A percentile compares a stretch with the other conserved stretches of the same genome.
Evolutionary conservation across 208 protist genomes (phyloP).

Genomic region (Trypanosoma lewisi): DNA sequence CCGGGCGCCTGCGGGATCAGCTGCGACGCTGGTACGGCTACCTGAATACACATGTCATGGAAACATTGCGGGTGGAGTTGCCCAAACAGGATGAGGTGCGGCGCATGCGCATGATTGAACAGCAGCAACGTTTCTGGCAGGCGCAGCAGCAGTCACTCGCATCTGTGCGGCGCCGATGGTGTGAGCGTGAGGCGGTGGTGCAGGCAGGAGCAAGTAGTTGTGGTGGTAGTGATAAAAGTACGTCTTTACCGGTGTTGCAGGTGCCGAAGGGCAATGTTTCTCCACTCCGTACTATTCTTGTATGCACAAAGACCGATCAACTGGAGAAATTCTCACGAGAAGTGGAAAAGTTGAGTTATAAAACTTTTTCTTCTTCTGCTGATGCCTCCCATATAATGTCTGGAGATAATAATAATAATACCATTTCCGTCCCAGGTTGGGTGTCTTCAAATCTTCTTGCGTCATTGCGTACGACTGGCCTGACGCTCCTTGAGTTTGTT

Average conservation of each 20-base stretch:
- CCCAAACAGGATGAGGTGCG: conserved; percentile 77
- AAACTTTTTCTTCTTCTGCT: background rate
- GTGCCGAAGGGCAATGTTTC: conserved; percentile 34
- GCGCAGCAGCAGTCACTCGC: conserved; percentile 41
- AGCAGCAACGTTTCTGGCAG: conserved; percentile 59
- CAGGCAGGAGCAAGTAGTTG: background rate
- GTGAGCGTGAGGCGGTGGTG: conserved; percentile 15
- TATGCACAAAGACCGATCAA: conserved; percentile 72
- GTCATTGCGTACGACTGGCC: conserved; percentile 32
- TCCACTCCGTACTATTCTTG: conserved; percentile 54
- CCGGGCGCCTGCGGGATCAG: conserved; percentile 46
- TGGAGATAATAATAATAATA: too few species aligned
- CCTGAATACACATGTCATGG: conserved; percentile 52
- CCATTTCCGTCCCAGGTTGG: too few species aligned
- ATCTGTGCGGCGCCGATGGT: conserved; percentile 21
- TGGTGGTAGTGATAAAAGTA: conserved; percentile 10
- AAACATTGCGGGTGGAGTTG: conserved; percentile 46
- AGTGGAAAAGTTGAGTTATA: conserved; percentile 29
- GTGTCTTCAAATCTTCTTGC: conserved; percentile 20
- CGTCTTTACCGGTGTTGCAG: conserved; percentile 17
- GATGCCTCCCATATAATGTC: background rate
- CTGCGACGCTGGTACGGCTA: conserved; percentile 50
- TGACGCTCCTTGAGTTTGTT: conserved; percentile 58
- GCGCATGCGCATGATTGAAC: conserved; percentile 56
- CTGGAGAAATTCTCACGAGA: conserved; percentile 53